Percentiles rank a stretch among this genome's conserved stretches.
Evolutionary conservation across 768 basidiomycete species (phyloP).

Genomic region (Pisolithus microcarpus): DNA sequence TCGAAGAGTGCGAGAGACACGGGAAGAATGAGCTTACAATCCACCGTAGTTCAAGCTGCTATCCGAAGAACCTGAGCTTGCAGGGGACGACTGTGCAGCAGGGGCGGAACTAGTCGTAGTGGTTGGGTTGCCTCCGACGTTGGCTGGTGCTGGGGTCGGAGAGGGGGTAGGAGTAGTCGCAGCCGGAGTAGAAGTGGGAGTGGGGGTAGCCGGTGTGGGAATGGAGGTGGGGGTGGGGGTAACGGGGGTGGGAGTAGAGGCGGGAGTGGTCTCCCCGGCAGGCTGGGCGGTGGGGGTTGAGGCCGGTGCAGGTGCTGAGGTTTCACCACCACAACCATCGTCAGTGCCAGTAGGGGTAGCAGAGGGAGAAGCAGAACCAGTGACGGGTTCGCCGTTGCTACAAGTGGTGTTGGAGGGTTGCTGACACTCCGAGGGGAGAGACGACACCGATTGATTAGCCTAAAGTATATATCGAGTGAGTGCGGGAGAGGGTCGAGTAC

Average conservation of each 20-base stretch:
- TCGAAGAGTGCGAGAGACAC: background rate
- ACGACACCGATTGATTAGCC: slow-evolving; percentile 44
- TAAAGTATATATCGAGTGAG: slow-evolving; percentile 13
- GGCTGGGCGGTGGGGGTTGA: slow-evolving; percentile 8
- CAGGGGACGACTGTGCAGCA: background rate
- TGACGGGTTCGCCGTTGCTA: slow-evolving; percentile 6
- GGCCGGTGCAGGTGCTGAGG: slow-evolving; percentile 11
- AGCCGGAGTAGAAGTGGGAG: slow-evolving; percentile 7
- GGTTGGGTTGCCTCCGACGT: background rate
- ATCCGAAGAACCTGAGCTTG: background rate
- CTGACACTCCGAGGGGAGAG: slow-evolving; percentile 47
- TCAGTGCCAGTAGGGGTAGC: slow-evolving; percentile 18
- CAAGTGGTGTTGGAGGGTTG: slow-evolving; percentile 30
- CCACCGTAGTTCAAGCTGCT: background rate
- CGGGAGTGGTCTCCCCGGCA: slow-evolving; percentile 9
- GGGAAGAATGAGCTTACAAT: background rate
- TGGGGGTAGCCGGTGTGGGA: slow-evolving; percentile 5
- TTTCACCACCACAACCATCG: slow-evolving; percentile 30
- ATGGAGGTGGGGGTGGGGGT: background rate
- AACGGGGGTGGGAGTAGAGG: background rate
- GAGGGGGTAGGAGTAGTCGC: background rate
- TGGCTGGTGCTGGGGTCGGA: background rate
- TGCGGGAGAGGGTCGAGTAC: background rate
- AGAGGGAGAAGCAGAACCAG: slow-evolving; percentile 18
- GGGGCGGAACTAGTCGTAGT: background rate